Conservation (phyloP, 768 basidiomycete genomes). For the Trametes villosa region DNA sequence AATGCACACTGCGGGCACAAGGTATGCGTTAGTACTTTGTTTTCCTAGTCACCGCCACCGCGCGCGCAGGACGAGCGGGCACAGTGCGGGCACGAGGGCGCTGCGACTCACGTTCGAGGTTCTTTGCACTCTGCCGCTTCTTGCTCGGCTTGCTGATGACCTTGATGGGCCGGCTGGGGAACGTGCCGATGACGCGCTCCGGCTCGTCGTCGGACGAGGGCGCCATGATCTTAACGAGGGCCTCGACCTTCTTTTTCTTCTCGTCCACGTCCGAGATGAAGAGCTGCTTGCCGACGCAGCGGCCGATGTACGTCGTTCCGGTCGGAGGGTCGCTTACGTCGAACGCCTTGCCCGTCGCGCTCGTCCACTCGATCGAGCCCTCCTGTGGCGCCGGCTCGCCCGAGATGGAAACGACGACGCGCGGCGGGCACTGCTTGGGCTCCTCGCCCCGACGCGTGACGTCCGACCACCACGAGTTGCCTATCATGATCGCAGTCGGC, state of each 20-base stretch:
- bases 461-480: conserved; percentile 94
- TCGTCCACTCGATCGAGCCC: conserved; percentile 86
- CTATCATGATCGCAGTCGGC: conserved; percentile 92
- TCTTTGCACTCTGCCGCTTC: conserved; percentile 93
- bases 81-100: background rate
- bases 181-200: conserved; percentile 84
- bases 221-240: conserved; percentile 86
- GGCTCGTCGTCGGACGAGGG: conserved; percentile 79
- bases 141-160: conserved; percentile 99
- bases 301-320: conserved; percentile 88
- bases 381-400: conserved; percentile 88
- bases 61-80: conserved; percentile 14
- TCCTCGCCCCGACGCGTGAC: conserved; percentile 75
- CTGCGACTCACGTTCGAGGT: conserved; percentile 76
- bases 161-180: conserved; percentile 94
- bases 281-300: conserved; percentile 91
- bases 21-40: conserved; percentile 1
- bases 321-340: conserved; percentile 79
- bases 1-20: conserved; percentile 70
- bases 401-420: conserved; percentile 89
- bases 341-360: conserved; percentile 81
- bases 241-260: conserved; percentile 94
- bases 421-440: conserved; percentile 74
- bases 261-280: conserved; percentile 96
- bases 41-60: background rate